A percentile compares a stretch with the other conserved stretches of the same genome.
These are phyloP conservation scores for Coffea eugenioides DNA, from an alignment of 257 asterid genomes.

Conservation along the genomic window DNA sequence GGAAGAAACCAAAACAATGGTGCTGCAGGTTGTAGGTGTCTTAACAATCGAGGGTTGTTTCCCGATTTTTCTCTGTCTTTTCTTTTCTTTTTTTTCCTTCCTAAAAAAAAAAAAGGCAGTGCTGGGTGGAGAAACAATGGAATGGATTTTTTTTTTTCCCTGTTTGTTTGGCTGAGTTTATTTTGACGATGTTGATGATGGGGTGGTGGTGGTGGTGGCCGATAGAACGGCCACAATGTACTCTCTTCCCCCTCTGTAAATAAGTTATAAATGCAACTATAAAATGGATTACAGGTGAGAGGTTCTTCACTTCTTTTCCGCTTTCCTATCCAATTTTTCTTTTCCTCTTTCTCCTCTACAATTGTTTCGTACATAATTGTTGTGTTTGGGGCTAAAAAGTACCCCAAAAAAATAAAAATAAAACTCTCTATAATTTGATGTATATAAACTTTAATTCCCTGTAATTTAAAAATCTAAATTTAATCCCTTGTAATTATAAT, in stretches of 20 bases:
- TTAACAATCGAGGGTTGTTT: conserved; percentile 4
- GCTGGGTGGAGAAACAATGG: background rate
- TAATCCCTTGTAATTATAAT: too few species aligned
- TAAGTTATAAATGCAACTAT: background rate
- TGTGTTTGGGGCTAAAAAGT: too few species aligned
- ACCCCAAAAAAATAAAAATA: too few species aligned
- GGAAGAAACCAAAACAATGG: conserved; percentile 26
- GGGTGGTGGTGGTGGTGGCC: conserved; percentile 22
- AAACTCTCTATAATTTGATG: too few species aligned
- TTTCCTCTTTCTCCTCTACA: too few species aligned
- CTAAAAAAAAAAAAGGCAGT: background rate
- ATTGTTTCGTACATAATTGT: too few species aligned
- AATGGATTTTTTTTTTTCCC: background rate
- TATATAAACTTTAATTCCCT: too few species aligned
- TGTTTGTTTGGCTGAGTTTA: background rate
- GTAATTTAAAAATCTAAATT: too few species aligned
- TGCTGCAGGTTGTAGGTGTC: conserved; percentile 32
- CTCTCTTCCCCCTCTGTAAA: background rate
- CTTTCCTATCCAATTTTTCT: too few species aligned
- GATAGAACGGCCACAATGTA: conserved; percentile 31
- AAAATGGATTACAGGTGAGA: background rate
- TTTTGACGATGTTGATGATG: conserved; percentile 15
- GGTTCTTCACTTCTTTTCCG: background rate
- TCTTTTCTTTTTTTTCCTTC: background rate
- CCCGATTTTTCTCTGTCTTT: background rate